These are phyloP conservation scores for Streptanthus diversifolius DNA, from an alignment of 345 rosid species.

Conservation along the genomic window DNA sequence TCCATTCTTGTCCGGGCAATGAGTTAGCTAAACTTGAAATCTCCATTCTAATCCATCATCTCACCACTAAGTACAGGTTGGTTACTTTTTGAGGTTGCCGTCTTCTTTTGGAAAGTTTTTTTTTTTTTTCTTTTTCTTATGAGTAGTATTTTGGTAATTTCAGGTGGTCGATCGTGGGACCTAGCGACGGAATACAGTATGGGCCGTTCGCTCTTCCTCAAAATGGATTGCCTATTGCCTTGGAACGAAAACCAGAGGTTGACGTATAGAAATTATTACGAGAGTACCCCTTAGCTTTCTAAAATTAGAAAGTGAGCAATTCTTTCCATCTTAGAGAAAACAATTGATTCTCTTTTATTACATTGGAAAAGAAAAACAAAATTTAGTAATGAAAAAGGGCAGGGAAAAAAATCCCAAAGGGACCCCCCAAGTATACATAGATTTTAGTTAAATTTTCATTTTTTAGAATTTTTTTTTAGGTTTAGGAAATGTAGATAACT, in stretches of 20 bases:
- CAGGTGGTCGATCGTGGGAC: conserved; percentile 62
- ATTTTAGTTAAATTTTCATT: neutral
- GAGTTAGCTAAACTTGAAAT: conserved; percentile 84
- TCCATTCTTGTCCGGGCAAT: conserved; percentile 86
- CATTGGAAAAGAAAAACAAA: neutral
- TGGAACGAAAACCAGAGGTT: conserved; percentile 39
- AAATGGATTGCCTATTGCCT: conserved; percentile 73
- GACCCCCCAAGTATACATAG: conserved; percentile 31
- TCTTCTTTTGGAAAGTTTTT: conserved; percentile 1
- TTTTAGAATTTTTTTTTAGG: neutral
- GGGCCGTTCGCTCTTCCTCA: conserved; percentile 85
- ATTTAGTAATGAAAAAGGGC: neutral
- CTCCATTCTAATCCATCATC: conserved; percentile 68
- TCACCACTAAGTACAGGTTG: conserved; percentile 90
- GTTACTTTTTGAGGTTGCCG: conserved; percentile 21
- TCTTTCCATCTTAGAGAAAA: neutral
- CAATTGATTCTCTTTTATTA: neutral
- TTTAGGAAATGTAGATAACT: conserved; percentile 12
- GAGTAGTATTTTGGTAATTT: conserved; percentile 13
- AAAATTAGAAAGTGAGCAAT: conserved; percentile 13
- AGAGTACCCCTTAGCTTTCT: conserved; percentile 3
- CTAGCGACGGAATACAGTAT: conserved; percentile 65
- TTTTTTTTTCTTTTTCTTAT: conserved; percentile 39
- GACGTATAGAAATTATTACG: neutral
- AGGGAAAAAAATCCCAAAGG: conserved; percentile 8